Evolutionary conservation across 2,329 filamentous ascomycete species (phyloP).

Genomic region (Monosporascus sp.): DNA sequence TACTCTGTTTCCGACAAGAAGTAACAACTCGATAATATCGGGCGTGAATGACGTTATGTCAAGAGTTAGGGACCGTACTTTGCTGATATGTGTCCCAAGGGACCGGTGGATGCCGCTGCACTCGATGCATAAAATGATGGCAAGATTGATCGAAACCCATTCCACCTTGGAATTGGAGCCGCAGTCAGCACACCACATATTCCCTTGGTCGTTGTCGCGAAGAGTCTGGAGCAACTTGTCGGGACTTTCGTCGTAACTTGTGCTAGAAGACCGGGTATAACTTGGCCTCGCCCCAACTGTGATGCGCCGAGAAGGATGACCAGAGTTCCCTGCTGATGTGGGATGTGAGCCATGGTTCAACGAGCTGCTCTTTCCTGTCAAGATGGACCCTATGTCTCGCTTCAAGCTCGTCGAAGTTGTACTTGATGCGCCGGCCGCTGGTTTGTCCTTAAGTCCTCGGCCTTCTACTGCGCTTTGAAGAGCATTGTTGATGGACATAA

Average conservation of each 20-base stretch:
- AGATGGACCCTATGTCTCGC: conserved; percentile 84
- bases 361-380: conserved; percentile 86
- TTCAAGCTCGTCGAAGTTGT: conserved; percentile 50
- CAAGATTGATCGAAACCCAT: conserved; percentile 98
- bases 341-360: conserved; percentile 47
- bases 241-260: conserved; percentile 73
- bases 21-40: conserved; percentile 90
- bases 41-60: conserved; percentile 95
- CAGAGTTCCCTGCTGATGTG: conserved; percentile 42
- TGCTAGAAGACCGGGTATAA: conserved; percentile 63
- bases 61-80: conserved; percentile 88
- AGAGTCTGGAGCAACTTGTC: conserved; percentile 83
- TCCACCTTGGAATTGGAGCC: conserved; percentile 88
- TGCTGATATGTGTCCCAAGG: conserved; percentile 94
- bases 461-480: conserved; percentile 93
- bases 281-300: conserved; percentile 85
- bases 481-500: conserved; percentile 92
- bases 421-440: conserved; percentile 36
- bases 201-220: conserved; percentile 85
- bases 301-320: conserved; percentile 70
- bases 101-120: conserved; percentile 97
- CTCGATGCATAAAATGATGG: conserved; percentile 94
- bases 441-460: conserved; percentile 54
- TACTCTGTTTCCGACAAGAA: conserved; percentile 87
- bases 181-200: conserved; percentile 91